Conservation (phyloP, 164 flowering plant genomes). For the Houttuynia cordata region DNA sequence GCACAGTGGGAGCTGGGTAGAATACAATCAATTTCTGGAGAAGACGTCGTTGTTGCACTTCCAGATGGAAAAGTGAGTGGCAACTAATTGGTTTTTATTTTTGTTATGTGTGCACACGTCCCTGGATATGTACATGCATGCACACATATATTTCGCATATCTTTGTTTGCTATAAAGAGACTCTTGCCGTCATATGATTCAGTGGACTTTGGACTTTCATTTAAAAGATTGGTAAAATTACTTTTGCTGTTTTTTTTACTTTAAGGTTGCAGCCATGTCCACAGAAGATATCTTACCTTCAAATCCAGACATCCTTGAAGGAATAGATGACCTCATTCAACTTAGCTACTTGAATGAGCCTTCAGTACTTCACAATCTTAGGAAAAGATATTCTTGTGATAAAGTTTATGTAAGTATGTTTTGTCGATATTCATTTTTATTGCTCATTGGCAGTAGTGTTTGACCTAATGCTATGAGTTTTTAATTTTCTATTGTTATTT, state of each 20-base stretch:
- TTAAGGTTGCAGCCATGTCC: constrained; percentile 47
- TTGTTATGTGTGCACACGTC: no score
- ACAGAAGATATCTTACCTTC: constrained; percentile 65
- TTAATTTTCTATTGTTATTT: no score
- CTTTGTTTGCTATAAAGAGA: no score
- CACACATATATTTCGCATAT: no score
- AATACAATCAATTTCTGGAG: constrained; percentile 61
- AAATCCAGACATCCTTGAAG: constrained; percentile 77
- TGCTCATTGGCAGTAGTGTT: neutral
- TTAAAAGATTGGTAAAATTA: neutral
- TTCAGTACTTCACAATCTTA: constrained; percentile 82
- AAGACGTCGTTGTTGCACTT: constrained; percentile 45
- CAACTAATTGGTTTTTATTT: neutral
- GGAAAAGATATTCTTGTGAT: constrained; percentile 50
- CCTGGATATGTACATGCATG: no score
- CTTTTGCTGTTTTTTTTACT: neutral
- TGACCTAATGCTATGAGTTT: neutral
- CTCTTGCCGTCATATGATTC: no score
- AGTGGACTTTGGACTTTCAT: neutral
- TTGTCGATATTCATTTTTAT: neutral
- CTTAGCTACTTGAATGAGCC: constrained; percentile 97
- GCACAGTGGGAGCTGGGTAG: constrained; percentile 66
- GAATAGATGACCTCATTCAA: constrained; percentile 75
- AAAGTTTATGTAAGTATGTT: constrained; percentile 52
- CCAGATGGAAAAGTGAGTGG: constrained; percentile 60